Evolutionary conservation across 73 alveolate species (phyloP).

Genomic region (Paramecium bursaria): DNA sequence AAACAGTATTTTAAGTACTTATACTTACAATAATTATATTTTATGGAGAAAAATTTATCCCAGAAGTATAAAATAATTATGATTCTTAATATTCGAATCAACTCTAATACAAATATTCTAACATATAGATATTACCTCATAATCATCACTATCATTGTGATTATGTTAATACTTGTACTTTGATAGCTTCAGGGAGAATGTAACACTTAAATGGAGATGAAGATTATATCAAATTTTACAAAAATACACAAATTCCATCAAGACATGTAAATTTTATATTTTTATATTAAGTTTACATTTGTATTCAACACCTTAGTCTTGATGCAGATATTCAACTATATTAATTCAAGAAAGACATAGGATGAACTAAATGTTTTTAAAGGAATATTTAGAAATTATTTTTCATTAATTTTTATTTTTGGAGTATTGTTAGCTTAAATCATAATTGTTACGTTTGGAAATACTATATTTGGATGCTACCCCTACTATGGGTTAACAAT

Average conservation of each 20-base stretch:
- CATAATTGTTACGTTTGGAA: conserved; percentile 22
- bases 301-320: conserved; percentile 31
- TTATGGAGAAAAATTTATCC: conserved; percentile 81
- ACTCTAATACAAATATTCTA: conserved; percentile 64
- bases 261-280: conserved; percentile 29
- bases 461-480: not conserved
- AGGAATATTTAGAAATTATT: too few relatives aligned
- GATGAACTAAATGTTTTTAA: conserved; percentile 21
- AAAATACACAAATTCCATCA: conserved; percentile 21
- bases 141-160: conserved; percentile 49
- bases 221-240: too few relatives aligned
- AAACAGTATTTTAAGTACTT: conserved; percentile 77
- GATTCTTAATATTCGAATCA: not conserved
- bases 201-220: conserved; percentile 68
- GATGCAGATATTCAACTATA: conserved; percentile 19
- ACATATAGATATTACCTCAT: conserved; percentile 50
- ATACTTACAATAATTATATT: conserved; percentile 73
- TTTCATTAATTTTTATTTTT: too few relatives aligned
- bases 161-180: too few relatives aligned
- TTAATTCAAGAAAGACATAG: conserved; percentile 1
- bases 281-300: too few relatives aligned
- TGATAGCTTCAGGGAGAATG: conserved; percentile 69
- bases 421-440: too few relatives aligned
- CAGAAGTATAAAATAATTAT: conserved; percentile 69
- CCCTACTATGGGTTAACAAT: conserved; percentile 16